phyloP scores from a whole-genome alignment of 192 early-diverging fungal genomes.

The Borealophlyctis nickersoniae region DNA sequence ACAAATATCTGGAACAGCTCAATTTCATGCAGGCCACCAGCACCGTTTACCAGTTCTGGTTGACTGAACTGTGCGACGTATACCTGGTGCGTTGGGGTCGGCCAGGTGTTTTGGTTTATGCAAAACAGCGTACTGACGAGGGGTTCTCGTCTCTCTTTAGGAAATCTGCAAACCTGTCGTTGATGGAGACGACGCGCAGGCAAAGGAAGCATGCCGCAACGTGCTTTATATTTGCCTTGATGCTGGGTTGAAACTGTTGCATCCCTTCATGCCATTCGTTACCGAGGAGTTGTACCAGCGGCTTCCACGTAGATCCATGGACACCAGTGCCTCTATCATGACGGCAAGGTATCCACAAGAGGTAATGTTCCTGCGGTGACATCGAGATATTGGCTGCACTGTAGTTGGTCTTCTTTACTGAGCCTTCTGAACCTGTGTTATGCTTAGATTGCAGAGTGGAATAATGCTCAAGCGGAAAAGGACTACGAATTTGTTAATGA shows the following conservation, averaged over 20 bases:
- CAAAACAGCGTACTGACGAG: constrained; percentile 7
- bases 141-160: constrained; percentile 14
- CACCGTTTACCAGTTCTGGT: constrained; percentile 89
- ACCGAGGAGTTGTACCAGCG: constrained; percentile 99
- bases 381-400: constrained; percentile 36
- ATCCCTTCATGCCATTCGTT: constrained; percentile 98
- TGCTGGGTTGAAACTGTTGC: constrained; percentile 83
- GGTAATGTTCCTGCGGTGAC: constrained; percentile 14
- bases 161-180: constrained; percentile 88
- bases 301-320: constrained; percentile 75
- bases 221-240: constrained; percentile 96
- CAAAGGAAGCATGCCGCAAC: constrained; percentile 58
- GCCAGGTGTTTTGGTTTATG: background rate
- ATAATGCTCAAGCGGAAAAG: constrained; percentile 65
- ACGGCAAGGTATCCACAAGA: constrained; percentile 59
- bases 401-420: constrained; percentile 39
- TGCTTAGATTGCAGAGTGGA: constrained; percentile 29
- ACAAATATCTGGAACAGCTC: constrained; percentile 70
- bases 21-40: constrained; percentile 93
- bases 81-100: constrained; percentile 88
- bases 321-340: constrained; percentile 68
- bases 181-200: constrained; percentile 59
- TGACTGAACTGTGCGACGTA: constrained; percentile 95
- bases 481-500: constrained; percentile 79
- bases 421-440: background rate